phyloP scores from a whole-genome alignment of 2,329 filamentous ascomycete species.

The Neospermospora avenae region DNA sequence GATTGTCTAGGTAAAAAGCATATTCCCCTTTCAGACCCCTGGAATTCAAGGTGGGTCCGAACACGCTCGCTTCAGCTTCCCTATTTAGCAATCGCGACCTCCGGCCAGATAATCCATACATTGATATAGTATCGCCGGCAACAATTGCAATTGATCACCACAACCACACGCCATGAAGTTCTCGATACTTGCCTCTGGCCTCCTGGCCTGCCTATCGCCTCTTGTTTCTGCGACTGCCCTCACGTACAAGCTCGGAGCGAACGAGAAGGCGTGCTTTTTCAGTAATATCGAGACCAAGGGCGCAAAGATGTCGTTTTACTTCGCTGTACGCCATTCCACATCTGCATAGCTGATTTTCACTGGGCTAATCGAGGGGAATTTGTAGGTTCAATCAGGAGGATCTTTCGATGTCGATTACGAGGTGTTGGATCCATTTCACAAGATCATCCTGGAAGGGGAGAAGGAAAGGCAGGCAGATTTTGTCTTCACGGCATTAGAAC shows the following conservation, averaged over 20 bases:
- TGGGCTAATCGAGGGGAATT: slow-evolving; percentile 6
- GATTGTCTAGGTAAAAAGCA: background rate
- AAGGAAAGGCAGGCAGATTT: slow-evolving; percentile 97
- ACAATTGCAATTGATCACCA: slow-evolving; percentile 6
- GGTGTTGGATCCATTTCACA: slow-evolving; percentile 78
- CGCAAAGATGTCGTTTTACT: slow-evolving; percentile 96
- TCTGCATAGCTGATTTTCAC: background rate
- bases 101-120: slow-evolving; percentile 19
- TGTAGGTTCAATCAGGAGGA: slow-evolving; percentile 92
- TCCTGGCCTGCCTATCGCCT: slow-evolving; percentile 68
- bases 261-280: slow-evolving; percentile 97
- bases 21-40: background rate
- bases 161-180: slow-evolving; percentile 57
- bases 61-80: slow-evolving; percentile 8
- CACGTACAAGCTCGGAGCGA: slow-evolving; percentile 85
- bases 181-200: slow-evolving; percentile 57
- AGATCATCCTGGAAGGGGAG: slow-evolving; percentile 76
- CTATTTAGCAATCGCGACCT: slow-evolving; percentile 18
- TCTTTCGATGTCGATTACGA: slow-evolving; percentile 96
- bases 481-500: slow-evolving; percentile 87
- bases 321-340: slow-evolving; percentile 65
- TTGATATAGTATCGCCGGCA: background rate
- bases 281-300: slow-evolving; percentile 71
- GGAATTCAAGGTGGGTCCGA: background rate
- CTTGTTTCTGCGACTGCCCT: slow-evolving; percentile 82